Base-by-base conservation (phyloP, 2,329 filamentous ascomycete species). In the Cytospora chrysosperma region DNA sequence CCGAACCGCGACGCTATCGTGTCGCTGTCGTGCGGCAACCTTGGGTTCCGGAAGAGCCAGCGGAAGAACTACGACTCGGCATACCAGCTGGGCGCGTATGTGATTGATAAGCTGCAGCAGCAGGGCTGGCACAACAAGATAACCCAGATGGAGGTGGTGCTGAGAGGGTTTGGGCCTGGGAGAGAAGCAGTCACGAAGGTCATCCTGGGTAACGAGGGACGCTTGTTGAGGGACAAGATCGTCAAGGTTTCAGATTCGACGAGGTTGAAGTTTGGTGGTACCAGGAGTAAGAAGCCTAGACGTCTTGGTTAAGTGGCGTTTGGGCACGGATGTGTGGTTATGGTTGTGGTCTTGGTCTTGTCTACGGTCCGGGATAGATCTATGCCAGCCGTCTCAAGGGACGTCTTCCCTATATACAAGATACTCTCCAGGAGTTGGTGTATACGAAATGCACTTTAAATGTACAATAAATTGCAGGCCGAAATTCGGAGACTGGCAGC, bases 181-280 rank as follows among this genome's bases (percentile, higher is more conserved):
- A 84, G 96, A 70, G 93, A 98, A 71, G 95, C 95, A 1, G 90
- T 93, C 59, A 88, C 88, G 61, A 99, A 98, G 83, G 91, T 93
- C 7, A 78, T 99, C 64, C 79, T 99, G 76, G 93, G 94, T 40
- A 88, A 83, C 26, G 94, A 99, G 75, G 95, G 95, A 63, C 88
- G 86, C 73, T 75, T 87, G 70, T 77, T 98, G 68, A 85, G 92
- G 69, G 80, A 84, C 34, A 87, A 90, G 79, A 90, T 99, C 68
- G 81, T 86, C 50, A 88, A 88, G 70, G 90, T 99, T 66, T 88
- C 91, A 34, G 95, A 99, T 78, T 83, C 87, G 49, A 98, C 94
- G 61, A 90, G 90, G 72, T 77, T 98, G 76, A 99, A 99, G 82
- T 97, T 98, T 82, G 95, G 93, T 78, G 96, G 95, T 73, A 92